Evolutionary conservation across 345 rosid genomes (phyloP).

Genomic region (Eutrema japonicum): DNA sequence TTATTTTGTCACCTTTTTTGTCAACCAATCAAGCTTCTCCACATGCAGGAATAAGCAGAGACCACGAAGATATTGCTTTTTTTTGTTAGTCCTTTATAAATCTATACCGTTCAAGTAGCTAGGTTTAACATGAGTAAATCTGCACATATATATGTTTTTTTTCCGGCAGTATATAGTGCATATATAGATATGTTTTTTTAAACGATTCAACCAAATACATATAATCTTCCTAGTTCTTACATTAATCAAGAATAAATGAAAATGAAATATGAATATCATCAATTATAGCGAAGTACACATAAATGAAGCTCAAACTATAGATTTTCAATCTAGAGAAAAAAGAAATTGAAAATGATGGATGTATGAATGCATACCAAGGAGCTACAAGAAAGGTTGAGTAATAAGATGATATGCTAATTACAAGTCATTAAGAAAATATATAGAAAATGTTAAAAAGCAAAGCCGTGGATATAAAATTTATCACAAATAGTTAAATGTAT

Average conservation of each 20-base stretch:
- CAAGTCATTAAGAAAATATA: not conserved
- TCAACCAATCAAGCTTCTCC: constrained; percentile 36
- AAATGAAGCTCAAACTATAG: too few species aligned
- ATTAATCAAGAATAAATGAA: not conserved
- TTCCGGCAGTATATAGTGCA: too few species aligned
- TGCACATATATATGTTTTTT: not conserved
- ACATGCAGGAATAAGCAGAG: constrained; percentile 25
- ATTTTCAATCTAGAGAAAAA: too few species aligned
- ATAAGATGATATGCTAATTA: not conserved
- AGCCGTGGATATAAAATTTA: not conserved
- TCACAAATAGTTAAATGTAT: constrained; percentile 1
- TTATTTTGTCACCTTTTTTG: constrained; percentile 17
- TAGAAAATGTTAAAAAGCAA: not conserved
- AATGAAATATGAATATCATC: not conserved
- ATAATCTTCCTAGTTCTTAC: not conserved
- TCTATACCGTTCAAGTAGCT: not conserved
- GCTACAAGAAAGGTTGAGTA: constrained; percentile 1
- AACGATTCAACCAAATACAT: not conserved
- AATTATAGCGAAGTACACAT: too few species aligned
- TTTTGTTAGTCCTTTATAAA: not conserved
- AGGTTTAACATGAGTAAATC: not conserved
- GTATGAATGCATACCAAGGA: not conserved
- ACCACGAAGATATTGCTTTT: constrained; percentile 38
- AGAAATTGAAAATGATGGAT: not conserved
- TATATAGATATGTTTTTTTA: too few species aligned